Conservation (phyloP, 202 grass and related monocot species). For the Schoenoplectus tabernaemontani region DNA sequence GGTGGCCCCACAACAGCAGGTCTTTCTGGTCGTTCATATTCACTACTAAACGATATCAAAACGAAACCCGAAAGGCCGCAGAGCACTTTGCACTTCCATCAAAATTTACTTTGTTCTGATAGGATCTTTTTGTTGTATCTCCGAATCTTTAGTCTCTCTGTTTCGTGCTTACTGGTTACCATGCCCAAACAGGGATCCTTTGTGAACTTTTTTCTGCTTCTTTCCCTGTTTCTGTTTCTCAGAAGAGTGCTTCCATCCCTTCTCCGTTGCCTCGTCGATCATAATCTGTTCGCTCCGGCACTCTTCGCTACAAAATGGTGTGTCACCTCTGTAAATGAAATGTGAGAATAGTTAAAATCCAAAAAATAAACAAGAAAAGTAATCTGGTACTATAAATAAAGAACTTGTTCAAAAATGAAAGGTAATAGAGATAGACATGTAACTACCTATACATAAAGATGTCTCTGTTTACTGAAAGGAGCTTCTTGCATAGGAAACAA, state of each 20-base stretch:
- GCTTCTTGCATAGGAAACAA: conserved; percentile 66
- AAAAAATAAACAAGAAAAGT: conserved; percentile 13
- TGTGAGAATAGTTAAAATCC: background rate
- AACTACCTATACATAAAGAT: conserved; percentile 84
- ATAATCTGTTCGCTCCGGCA: conserved; percentile 63
- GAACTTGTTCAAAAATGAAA: background rate
- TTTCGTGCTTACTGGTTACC: conserved; percentile 27
- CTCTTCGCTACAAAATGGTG: conserved; percentile 71
- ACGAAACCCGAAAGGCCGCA: background rate
- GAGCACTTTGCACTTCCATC: background rate
- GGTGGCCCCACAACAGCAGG: background rate
- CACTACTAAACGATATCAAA: background rate
- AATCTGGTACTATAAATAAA: background rate
- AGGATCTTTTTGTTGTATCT: no score
- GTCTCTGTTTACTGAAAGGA: conserved; percentile 50
- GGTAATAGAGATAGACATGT: background rate
- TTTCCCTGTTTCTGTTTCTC: conserved; percentile 34
- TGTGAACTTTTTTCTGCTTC: conserved; percentile 46
- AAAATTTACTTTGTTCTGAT: background rate
- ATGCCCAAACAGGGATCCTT: conserved; percentile 66
- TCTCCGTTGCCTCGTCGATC: conserved; percentile 59
- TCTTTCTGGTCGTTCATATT: background rate
- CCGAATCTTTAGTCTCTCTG: background rate
- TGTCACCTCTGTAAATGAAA: conserved; percentile 48
- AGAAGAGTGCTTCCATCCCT: conserved; percentile 23